Evolutionary conservation across 768 basidiomycete genomes (phyloP), one percentile per base, ranked within the genome.

Genomic region (Lactifluus piperatus): DNA sequence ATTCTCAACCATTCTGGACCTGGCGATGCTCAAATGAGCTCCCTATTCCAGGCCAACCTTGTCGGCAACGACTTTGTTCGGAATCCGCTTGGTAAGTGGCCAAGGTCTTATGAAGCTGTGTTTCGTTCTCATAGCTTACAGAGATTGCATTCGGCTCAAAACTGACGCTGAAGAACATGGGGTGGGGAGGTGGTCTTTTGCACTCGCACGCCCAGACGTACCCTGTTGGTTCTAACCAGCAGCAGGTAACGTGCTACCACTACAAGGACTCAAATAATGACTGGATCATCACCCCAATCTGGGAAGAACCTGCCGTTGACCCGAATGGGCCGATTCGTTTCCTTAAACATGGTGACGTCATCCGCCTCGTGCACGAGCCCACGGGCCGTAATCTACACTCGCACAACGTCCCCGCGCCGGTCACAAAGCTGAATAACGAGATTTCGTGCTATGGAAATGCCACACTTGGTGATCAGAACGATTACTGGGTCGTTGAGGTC

Each of bases 201-300:
- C 97, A 99, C 70, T 98, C 95, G 4, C 97, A 99, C 70, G 81
- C 93, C n/a, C 95, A 97, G 68, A 86, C 91, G 1, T 97, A 85
- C 70, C 97, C 97, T 0, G 78, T 85, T 22, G 97, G 95, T 13
- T 97, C 94, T 0, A 75, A 76, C 57, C 97, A 98, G 69, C 97
- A 98, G 67, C 97, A 99, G 72, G 85, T 98, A 4, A 98, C 97
- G 0, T 99, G 97, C 72, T 99, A 98, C 71, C 97, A 99, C 75
- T 98, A 99, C 82, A 97, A 97, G 75, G 97, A 98, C 69, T 84
- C 86, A 49, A 99, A 99, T 79, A 99, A 99, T 74, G 79, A 97
- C 46, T 98, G 92, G 88, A 67, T 75, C 18, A 69, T 98, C 64
- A 76, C 85, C 2, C 93, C 92, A 6, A 77, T 76, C 1, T 97